These are phyloP conservation scores for Colletotrichum sublineola DNA, from an alignment of 2,329 filamentous ascomycete genomes.

Conservation along the genomic window DNA sequence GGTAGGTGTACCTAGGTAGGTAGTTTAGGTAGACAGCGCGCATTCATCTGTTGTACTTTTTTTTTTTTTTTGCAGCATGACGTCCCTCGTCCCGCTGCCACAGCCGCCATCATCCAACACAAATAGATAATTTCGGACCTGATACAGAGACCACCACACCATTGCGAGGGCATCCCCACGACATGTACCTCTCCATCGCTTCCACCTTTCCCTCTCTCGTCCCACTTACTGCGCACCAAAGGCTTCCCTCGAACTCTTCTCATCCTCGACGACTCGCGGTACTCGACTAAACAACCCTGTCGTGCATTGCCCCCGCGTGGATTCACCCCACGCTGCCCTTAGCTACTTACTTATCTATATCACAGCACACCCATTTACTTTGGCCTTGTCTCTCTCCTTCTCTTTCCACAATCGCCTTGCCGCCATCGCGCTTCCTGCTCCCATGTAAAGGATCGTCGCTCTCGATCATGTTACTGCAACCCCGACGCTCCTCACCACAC, in stretches of 20 bases:
- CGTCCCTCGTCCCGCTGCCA: constrained; percentile 20
- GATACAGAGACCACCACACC: neutral
- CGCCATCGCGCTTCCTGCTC: constrained; percentile 22
- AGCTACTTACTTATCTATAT: neutral
- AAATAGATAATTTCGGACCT: constrained; percentile 7
- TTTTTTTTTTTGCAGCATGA: constrained; percentile 25
- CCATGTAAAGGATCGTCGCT: constrained; percentile 49
- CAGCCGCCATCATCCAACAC: constrained; percentile 6
- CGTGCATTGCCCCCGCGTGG: constrained; percentile 1
- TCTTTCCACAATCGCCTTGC: neutral
- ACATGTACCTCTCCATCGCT: neutral
- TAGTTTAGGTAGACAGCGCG: constrained; percentile 11
- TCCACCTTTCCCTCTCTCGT: neutral
- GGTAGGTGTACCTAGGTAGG: too few relatives aligned
- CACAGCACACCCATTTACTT: neutral
- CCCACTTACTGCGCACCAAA: neutral
- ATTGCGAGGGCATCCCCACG: constrained; percentile 8
- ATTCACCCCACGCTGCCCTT: constrained; percentile 5
- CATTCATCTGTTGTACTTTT: neutral
- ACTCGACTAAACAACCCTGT: neutral
- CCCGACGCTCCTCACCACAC: constrained; percentile 52
- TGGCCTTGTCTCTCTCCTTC: neutral
- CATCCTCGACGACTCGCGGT: constrained; percentile 3
- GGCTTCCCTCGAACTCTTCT: neutral
- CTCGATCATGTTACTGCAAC: constrained; percentile 59